Conservation (phyloP, 305 asterid genomes). For the Andrographis paniculata region DNA sequence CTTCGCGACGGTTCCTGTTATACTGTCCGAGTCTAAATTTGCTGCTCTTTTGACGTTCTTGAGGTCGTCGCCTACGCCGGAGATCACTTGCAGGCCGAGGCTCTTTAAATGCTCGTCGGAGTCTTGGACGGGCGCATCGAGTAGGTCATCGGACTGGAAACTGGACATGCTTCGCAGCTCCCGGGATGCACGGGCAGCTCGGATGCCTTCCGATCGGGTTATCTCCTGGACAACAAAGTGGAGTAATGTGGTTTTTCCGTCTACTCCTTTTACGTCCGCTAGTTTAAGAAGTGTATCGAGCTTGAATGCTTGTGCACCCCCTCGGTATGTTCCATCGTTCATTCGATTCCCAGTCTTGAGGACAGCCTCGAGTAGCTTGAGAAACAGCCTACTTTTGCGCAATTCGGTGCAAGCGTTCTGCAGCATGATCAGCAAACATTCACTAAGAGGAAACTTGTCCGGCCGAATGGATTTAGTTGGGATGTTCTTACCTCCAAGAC, state of each 20-base stretch:
- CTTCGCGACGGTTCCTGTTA: slow-evolving; percentile 54
- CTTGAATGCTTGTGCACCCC: slow-evolving; percentile 89
- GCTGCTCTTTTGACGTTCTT: slow-evolving; percentile 73
- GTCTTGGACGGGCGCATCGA: slow-evolving; percentile 31
- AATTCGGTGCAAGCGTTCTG: slow-evolving; percentile 86
- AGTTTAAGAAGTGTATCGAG: slow-evolving; percentile 83
- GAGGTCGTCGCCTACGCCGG: slow-evolving; percentile 49
- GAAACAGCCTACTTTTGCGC: slow-evolving; percentile 67
- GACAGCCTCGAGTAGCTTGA: slow-evolving; percentile 91
- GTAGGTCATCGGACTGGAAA: slow-evolving; percentile 49
- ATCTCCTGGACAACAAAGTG: slow-evolving; percentile 91
- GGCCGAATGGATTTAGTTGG: neutral
- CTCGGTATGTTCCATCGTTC: slow-evolving; percentile 89
- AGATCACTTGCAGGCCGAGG: slow-evolving; percentile 64
- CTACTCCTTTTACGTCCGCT: slow-evolving; percentile 78
- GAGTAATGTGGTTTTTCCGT: slow-evolving; percentile 79
- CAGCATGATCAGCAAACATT: slow-evolving; percentile 10
- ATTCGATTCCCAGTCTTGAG: slow-evolving; percentile 93
- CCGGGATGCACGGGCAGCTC: slow-evolving; percentile 57
- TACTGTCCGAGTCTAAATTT: slow-evolving; percentile 42
- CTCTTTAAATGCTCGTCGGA: slow-evolving; percentile 41
- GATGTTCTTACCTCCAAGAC: slow-evolving; percentile 64
- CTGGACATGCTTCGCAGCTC: slow-evolving; percentile 62
- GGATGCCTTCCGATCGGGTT: slow-evolving; percentile 76
- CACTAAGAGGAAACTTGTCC: neutral